These are phyloP conservation scores for Herpetomonas muscarum DNA, from an alignment of 208 protist genomes.

Conservation along the genomic window DNA sequence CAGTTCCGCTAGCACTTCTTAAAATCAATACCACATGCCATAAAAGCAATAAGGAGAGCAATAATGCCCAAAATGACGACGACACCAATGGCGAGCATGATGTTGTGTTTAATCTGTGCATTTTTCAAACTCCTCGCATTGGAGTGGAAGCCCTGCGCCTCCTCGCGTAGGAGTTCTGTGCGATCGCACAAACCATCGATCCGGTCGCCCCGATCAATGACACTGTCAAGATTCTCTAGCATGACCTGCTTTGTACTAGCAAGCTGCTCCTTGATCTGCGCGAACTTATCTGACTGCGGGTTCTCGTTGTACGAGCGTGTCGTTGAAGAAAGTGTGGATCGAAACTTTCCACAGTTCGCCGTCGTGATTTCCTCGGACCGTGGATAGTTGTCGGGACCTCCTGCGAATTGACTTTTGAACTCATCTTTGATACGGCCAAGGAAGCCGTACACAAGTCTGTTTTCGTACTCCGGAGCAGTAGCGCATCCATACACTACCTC, in stretches of 20 bases:
- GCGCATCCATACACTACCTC: conserved; percentile 77
- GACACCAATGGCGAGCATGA: conserved; percentile 56
- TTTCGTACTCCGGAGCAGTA: conserved; percentile 42
- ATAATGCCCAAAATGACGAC: conserved; percentile 49
- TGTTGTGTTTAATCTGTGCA: conserved; percentile 59
- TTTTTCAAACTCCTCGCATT: conserved; percentile 44
- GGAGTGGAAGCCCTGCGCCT: conserved; percentile 64
- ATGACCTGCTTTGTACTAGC: conserved; percentile 77
- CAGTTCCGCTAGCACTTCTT: conserved; percentile 49
- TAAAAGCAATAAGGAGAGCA: conserved; percentile 53
- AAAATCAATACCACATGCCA: conserved; percentile 63
- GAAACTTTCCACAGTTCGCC: conserved; percentile 40
- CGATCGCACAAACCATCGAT: conserved; percentile 81
- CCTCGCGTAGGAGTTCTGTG: conserved; percentile 56
- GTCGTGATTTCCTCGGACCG: conserved; percentile 34
- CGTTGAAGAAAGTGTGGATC: conserved; percentile 24
- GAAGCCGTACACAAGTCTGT: conserved; percentile 62
- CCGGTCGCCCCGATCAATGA: conserved; percentile 77
- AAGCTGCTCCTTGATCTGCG: conserved; percentile 64
- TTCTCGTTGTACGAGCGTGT: conserved; percentile 57
- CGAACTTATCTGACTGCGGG: conserved; percentile 64
- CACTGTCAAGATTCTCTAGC: conserved; percentile 77
- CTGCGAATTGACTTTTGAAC: conserved; percentile 68
- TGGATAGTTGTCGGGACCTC: conserved; percentile 44
- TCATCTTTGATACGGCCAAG: conserved; percentile 51